A percentile compares a stretch with the other conserved stretches of the same genome.
phyloP scores from a whole-genome alignment of 345 rosid species.

The Populus ilicifolia region DNA sequence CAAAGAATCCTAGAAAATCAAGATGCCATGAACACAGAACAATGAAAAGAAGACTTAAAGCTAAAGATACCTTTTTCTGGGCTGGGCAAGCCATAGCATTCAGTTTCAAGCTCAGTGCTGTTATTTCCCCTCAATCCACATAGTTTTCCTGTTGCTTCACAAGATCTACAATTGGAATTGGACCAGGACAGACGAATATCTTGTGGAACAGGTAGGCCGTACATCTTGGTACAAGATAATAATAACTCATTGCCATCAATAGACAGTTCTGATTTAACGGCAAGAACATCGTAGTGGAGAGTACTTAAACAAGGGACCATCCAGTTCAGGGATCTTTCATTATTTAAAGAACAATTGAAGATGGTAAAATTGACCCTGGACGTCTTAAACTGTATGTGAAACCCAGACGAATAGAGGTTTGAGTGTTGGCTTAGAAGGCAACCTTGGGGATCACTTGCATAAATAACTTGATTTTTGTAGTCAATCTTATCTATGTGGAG shows the following conservation, averaged over 20 bases:
- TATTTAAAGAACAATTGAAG: slow-evolving; percentile 12
- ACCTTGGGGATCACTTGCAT: not conserved
- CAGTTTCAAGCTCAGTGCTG: not conserved
- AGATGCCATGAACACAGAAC: not conserved
- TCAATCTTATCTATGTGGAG: slow-evolving; percentile 3
- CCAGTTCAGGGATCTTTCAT: too few species aligned
- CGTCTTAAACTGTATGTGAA: not conserved
- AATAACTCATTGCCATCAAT: too few species aligned
- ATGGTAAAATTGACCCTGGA: not conserved
- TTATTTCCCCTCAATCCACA: not conserved
- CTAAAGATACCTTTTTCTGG: not conserved
- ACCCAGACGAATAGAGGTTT: not conserved
- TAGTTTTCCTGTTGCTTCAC: not conserved
- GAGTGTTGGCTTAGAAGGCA: slow-evolving; percentile 10
- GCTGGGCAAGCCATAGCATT: not conserved
- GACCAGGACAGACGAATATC: not conserved
- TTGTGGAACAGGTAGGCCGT: not conserved
- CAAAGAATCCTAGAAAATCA: not conserved
- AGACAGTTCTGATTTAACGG: not conserved
- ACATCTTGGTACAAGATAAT: slow-evolving; percentile 3
- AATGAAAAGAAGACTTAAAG: not conserved
- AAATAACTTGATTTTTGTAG: not conserved
- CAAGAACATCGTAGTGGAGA: slow-evolving; percentile 1
- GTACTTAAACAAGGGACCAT: not conserved
- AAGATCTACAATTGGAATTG: not conserved